phyloP scores from a whole-genome alignment of 78 protist genomes.

The Dictyostelium purpureum region DNA sequence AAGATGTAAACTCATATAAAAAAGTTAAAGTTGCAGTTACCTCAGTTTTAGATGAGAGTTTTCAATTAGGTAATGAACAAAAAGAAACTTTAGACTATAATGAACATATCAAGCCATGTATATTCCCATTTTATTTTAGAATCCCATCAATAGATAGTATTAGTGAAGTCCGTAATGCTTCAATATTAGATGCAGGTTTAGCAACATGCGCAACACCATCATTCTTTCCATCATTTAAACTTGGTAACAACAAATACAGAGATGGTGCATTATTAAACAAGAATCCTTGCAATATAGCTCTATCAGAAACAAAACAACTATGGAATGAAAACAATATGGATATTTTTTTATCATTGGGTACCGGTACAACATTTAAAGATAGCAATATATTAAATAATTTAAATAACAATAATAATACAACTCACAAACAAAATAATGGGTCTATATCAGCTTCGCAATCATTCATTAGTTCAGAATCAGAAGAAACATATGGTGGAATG shows the following conservation, averaged over 20 bases:
- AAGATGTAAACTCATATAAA: background rate
- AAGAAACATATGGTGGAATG: too few species aligned
- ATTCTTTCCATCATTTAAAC: background rate
- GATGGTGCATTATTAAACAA: conserved; percentile 1
- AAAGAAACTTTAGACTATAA: background rate
- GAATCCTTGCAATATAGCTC: background rate
- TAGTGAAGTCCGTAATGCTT: background rate
- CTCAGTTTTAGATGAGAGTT: background rate
- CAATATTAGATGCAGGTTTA: conserved; percentile 4
- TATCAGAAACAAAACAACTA: background rate
- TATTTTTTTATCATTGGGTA: conserved; percentile 3
- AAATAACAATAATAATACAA: background rate
- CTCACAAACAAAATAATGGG: background rate
- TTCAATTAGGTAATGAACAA: background rate
- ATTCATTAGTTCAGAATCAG: background rate
- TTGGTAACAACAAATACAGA: background rate
- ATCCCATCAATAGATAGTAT: background rate
- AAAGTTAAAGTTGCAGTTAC: background rate
- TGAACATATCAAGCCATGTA: conserved; percentile 8
- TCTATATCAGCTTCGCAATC: too few species aligned
- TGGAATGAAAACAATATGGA: background rate
- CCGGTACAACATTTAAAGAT: background rate
- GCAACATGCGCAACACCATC: conserved; percentile 15
- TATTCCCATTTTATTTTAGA: conserved; percentile 7
- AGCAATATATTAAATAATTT: background rate